phyloP scores from a whole-genome alignment of 345 rosid species.

The Citrus sinensis region DNA sequence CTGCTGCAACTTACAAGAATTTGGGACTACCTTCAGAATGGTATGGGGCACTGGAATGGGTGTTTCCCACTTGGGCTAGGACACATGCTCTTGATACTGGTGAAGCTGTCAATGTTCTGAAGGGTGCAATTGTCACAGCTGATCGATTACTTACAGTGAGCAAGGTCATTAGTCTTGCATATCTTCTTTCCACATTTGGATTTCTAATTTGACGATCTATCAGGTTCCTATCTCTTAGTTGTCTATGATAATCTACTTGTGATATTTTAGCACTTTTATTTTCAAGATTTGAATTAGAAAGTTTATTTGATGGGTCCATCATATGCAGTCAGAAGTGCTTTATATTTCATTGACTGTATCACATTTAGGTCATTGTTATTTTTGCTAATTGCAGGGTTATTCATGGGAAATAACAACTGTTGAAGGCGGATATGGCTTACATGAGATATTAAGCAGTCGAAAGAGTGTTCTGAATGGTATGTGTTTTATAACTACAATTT shows the following conservation, averaged over 20 bases:
- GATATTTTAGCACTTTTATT: background rate
- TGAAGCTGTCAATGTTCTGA: constrained; percentile 89
- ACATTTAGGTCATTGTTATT: background rate
- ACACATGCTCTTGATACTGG: constrained; percentile 99
- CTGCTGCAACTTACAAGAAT: constrained; percentile 63
- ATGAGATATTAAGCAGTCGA: constrained; percentile 69
- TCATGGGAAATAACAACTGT: constrained; percentile 94
- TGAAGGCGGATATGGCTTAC: constrained; percentile 93
- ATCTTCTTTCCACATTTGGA: background rate
- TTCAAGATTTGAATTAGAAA: background rate
- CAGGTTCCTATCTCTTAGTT: background rate
- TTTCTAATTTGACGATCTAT: background rate
- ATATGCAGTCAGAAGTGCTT: background rate
- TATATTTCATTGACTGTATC: background rate
- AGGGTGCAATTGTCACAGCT: constrained; percentile 93
- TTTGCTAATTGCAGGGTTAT: constrained; percentile 62
- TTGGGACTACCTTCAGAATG: constrained; percentile 83
- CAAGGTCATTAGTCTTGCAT: constrained; percentile 51
- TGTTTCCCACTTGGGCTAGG: constrained; percentile 97
- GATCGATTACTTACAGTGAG: constrained; percentile 92
- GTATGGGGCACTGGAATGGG: constrained; percentile 95
- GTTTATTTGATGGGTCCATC: background rate
- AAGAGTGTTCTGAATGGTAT: constrained; percentile 77
- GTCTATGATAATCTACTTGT: background rate
- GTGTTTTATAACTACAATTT: background rate